phyloP scores from a whole-genome alignment of 2,329 filamentous ascomycete genomes.

The Drechmeria coniospora region DNA sequence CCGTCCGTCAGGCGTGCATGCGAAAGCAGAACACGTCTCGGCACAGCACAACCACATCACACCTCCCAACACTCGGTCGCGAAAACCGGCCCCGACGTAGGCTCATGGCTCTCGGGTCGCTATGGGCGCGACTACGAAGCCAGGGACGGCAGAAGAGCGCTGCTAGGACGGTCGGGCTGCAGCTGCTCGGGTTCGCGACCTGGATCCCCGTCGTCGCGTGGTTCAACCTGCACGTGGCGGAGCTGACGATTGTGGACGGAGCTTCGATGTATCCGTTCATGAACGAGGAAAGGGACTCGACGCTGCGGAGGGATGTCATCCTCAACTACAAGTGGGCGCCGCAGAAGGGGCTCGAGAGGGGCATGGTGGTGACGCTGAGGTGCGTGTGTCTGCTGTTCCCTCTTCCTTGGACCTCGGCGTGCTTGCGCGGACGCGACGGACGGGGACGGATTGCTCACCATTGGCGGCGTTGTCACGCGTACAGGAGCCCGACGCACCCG shows the following conservation, averaged over 20 bases:
- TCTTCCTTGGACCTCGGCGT: neutral
- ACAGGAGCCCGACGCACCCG: conserved; percentile 57
- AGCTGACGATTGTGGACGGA: conserved; percentile 41
- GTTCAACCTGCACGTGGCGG: conserved; percentile 45
- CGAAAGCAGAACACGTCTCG: no score
- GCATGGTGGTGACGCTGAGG: conserved; percentile 63
- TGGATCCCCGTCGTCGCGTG: conserved; percentile 48
- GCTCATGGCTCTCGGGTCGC: conserved; percentile 16
- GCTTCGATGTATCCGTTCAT: conserved; percentile 65
- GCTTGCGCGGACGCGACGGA: no score
- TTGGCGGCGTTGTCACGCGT: neutral
- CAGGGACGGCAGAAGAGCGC: conserved; percentile 8
- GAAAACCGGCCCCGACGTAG: neutral
- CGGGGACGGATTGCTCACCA: no score
- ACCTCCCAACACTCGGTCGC: neutral
- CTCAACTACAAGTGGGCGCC: conserved; percentile 44
- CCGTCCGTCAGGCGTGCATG: no score
- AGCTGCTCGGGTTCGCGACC: conserved; percentile 36
- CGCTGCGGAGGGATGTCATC: conserved; percentile 36
- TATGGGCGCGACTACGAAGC: conserved; percentile 19
- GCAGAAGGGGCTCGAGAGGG: conserved; percentile 43
- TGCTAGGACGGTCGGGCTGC: conserved; percentile 22
- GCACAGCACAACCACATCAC: neutral
- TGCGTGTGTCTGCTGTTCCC: no score
- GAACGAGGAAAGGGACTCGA: conserved; percentile 49